Percentiles rank a stretch among this genome's conserved stretches.
These are phyloP conservation scores for Chaetomidium leptoderma DNA, from an alignment of 495 filamentous ascomycete species.

Conservation along the genomic window DNA sequence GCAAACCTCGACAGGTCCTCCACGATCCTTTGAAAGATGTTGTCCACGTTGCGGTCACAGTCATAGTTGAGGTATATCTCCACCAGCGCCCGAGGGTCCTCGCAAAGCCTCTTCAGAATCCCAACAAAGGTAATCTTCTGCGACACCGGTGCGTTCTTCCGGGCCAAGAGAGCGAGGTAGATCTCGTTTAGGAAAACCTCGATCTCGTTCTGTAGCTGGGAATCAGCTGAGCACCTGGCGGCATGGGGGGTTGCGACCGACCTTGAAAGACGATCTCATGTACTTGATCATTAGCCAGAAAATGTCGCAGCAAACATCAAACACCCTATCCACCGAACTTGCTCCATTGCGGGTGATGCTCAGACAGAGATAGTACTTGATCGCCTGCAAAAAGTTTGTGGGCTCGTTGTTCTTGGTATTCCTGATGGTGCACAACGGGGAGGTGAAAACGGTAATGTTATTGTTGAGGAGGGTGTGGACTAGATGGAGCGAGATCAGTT, in stretches of 20 bases:
- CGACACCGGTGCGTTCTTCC: slow-evolving; percentile 74
- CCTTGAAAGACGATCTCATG: slow-evolving; percentile 91
- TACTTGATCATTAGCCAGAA: slow-evolving; percentile 96
- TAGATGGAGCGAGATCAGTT: slow-evolving; percentile 88
- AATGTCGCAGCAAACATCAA: slow-evolving; percentile 94
- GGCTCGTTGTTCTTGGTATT: slow-evolving; percentile 80
- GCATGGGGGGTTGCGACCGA: slow-evolving; percentile 28
- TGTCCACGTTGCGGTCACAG: slow-evolving; percentile 90
- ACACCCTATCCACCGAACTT: slow-evolving; percentile 83
- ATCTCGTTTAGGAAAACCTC: slow-evolving; percentile 98
- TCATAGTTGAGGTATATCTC: slow-evolving; percentile 99
- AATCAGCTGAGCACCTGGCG: slow-evolving; percentile 10
- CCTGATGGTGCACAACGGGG: slow-evolving; percentile 81
- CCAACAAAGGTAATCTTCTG: slow-evolving; percentile 92
- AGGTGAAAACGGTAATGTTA: slow-evolving; percentile 80
- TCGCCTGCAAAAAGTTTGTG: slow-evolving; percentile 87
- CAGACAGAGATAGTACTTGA: slow-evolving; percentile 92
- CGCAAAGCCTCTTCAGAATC: slow-evolving; percentile 75
- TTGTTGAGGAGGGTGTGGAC: slow-evolving; percentile 93
- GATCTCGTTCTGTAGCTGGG: slow-evolving; percentile 71
- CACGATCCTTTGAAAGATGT: slow-evolving; percentile 92
- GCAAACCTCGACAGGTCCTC: slow-evolving; percentile 87
- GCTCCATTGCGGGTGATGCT: slow-evolving; percentile 92
- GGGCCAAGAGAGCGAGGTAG: slow-evolving; percentile 88
- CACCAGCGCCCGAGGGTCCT: slow-evolving; percentile 82